A percentile compares a stretch with the other conserved stretches of the same genome.
Evolutionary conservation across 2,329 filamentous ascomycete species (phyloP).

Genomic region (Rhynchosporium secalis): DNA sequence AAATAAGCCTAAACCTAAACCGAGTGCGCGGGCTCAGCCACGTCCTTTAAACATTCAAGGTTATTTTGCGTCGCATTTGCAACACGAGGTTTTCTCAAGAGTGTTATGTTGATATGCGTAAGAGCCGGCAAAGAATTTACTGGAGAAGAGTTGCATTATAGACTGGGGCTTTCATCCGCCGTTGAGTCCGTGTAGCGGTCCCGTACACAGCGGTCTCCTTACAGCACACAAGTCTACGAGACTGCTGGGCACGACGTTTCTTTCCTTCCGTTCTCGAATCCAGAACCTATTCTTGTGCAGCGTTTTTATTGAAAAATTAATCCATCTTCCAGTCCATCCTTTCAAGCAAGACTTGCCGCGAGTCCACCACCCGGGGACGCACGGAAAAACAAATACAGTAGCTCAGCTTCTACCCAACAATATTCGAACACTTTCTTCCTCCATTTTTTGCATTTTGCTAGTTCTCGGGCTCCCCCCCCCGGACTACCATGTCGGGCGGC

Average conservation of each 20-base stretch:
- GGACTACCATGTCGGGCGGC: slow-evolving; percentile 2
- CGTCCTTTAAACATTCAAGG: neutral
- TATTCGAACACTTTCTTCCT: neutral
- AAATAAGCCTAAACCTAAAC: neutral
- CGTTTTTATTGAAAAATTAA: no score
- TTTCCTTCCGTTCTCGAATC: no score
- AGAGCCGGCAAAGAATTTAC: neutral
- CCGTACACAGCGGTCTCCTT: no score
- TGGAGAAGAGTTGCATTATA: neutral
- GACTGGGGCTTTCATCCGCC: no score
- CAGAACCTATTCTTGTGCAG: no score
- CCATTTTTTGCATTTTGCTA: neutral
- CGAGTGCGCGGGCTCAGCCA: slow-evolving; percentile 8
- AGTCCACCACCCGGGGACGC: no score
- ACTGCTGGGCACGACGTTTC: no score
- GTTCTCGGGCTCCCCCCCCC: slow-evolving; percentile 13
- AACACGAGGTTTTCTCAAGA: neutral
- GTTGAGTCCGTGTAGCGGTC: no score
- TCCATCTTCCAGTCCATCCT: no score
- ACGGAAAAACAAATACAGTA: neutral
- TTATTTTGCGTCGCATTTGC: neutral
- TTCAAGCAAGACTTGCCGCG: no score
- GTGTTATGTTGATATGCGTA: neutral
- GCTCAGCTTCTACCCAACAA: no score
- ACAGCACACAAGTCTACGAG: no score